Percentiles rank a stretch among this genome's conserved stretches.
Evolutionary conservation across 2,329 filamentous ascomycete genomes (phyloP).

Genomic region (Corniculantispora saksenae): DNA sequence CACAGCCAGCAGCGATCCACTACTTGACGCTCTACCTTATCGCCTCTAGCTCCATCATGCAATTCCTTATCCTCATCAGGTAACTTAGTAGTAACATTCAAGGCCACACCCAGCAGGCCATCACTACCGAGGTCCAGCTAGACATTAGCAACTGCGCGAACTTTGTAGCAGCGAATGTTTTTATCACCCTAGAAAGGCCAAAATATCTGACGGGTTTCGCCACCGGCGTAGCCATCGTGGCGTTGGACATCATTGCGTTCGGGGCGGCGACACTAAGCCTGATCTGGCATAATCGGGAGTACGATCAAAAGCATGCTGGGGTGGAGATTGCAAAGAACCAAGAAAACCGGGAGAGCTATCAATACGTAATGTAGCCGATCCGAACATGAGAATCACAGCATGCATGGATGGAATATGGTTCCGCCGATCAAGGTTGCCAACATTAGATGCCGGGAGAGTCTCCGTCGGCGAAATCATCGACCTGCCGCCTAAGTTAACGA

Average conservation of each 20-base stretch:
- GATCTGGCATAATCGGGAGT: conserved; percentile 18
- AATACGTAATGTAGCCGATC: no score
- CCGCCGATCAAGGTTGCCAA: no score
- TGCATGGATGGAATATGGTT: no score
- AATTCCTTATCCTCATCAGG: conserved; percentile 23
- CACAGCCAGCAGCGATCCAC: conserved; percentile 18
- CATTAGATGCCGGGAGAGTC: no score
- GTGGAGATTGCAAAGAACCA: no score
- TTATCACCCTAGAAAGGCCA: conserved; percentile 39
- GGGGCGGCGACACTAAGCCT: conserved; percentile 6
- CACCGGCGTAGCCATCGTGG: conserved; percentile 34
- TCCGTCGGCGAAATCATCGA: no score
- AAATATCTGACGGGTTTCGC: conserved; percentile 40
- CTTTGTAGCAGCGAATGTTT: conserved; percentile 43
- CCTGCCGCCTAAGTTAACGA: no score
- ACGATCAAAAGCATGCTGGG: conserved; percentile 12
- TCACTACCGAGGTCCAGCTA: conserved; percentile 42
- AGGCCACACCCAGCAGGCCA: conserved; percentile 40
- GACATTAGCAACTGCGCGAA: conserved; percentile 48
- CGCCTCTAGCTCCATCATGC: conserved; percentile 19
- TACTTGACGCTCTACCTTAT: conserved; percentile 23
- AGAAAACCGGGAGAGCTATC: no score
- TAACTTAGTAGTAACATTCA: conserved; percentile 44
- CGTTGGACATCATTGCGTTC: conserved; percentile 2
- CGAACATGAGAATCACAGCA: no score